Base-by-base conservation (phyloP, 768 basidiomycete species). In the Hygrocybe punicea region DNA sequence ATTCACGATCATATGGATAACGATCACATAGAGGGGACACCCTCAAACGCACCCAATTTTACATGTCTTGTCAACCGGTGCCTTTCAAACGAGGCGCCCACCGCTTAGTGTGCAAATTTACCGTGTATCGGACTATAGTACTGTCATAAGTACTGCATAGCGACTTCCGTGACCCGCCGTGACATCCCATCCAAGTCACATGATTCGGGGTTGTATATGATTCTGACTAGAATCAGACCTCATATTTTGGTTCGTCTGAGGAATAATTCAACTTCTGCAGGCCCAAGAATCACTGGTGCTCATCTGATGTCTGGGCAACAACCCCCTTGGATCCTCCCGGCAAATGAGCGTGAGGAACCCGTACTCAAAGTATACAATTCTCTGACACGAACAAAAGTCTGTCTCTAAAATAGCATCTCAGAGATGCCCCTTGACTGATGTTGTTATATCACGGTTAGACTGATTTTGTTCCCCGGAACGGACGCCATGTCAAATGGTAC, bases 401-500 rank as follows among this genome's bases (percentile, higher is more conserved):
- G 62, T 65, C 24, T 50, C 21, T 37, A 35, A 51, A 37, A 55
- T 51, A 53, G 33, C 42, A 58, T 59, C 55, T 58, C 59, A 66
- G 63, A 21, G 16, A 51, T 10, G 17, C 36, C n/a, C n/a, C 46
- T 17, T 45, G 21, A 11, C 33, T 56, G 42, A 54, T 44, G 24
- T 50, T 55, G 60, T 44, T 33, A 55, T 51, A 47, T 61, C 39
- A 45, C 45, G 50, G 13, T 48, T 33, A 94, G 91, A 87, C 83
- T 52, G 86, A 87, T 58, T 93, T 96, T 63, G 73, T 87, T 36
- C 85, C 93, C 6, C 77, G 68, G 51, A 75, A 82, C 59, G 87
- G 86, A 0, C 80, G 82, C 1, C 82, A 82, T 62, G 85, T 96
- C n/a, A 94, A 95, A 65, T 98, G 95, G 95, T 98, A 99, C 70